Conservation (phyloP, 257 asterid genomes). For the Penstemon newberryi region DNA sequence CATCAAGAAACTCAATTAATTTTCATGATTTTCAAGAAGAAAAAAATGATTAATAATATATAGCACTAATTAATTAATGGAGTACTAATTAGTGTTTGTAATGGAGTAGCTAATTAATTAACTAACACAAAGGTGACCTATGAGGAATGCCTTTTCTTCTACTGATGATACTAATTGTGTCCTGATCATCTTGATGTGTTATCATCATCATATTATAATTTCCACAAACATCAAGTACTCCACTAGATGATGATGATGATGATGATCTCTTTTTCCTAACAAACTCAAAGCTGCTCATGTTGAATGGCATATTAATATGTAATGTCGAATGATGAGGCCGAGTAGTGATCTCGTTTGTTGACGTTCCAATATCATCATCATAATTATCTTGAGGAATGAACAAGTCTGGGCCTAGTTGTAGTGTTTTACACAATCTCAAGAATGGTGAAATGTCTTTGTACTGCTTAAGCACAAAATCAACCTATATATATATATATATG, state of each 20-base stretch:
- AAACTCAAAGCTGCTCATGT: slow-evolving; percentile 38
- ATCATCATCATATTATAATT: slow-evolving; percentile 47
- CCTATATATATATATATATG: slow-evolving; percentile 43
- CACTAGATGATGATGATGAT: slow-evolving; percentile 32
- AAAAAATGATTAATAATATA: slow-evolving; percentile 22
- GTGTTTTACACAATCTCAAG: slow-evolving; percentile 66
- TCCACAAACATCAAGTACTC: slow-evolving; percentile 55
- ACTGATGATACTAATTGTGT: slow-evolving; percentile 78
- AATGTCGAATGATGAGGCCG: slow-evolving; percentile 27
- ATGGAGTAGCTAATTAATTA: neutral
- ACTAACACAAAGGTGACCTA: slow-evolving; percentile 90
- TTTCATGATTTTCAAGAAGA: slow-evolving; percentile 10
- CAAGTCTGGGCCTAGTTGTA: slow-evolving; percentile 87
- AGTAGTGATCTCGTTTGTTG: slow-evolving; percentile 50
- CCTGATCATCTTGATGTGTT: slow-evolving; percentile 39
- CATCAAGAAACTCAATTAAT: slow-evolving; percentile 34
- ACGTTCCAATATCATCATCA: slow-evolving; percentile 45
- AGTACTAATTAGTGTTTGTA: slow-evolving; percentile 14
- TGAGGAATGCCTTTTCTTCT: slow-evolving; percentile 95
- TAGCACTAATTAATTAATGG: too few relatives aligned
- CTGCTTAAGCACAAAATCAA: slow-evolving; percentile 71
- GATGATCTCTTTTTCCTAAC: slow-evolving; percentile 65
- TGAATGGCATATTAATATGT: too few relatives aligned
- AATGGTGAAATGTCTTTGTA: slow-evolving; percentile 74
- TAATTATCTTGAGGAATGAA: slow-evolving; percentile 81